These are phyloP conservation scores for Backusella sp. DNA, from an alignment of 192 early-diverging fungal species.

Conservation along the genomic window DNA sequence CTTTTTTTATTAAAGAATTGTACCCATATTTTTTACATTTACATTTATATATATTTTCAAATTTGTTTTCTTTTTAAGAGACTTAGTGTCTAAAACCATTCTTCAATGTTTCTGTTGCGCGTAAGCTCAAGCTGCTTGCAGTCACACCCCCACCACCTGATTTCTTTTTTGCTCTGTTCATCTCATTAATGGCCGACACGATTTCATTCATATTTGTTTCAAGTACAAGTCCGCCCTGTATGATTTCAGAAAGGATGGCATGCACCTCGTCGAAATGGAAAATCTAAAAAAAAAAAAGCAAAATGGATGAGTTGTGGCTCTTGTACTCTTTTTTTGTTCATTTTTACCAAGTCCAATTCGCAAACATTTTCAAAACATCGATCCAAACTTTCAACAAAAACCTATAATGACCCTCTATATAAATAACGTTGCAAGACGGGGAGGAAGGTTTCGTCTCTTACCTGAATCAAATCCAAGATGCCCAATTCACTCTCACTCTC, in stretches of 20 bases:
- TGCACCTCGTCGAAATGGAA: constrained; percentile 90
- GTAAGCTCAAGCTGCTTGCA: constrained; percentile 21
- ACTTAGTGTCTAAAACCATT: constrained; percentile 29
- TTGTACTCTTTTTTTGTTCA: not conserved
- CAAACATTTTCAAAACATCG: constrained; percentile 94
- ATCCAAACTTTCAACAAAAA: constrained; percentile 96
- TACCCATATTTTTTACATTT: not conserved
- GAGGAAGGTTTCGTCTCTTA: constrained; percentile 23
- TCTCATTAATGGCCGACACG: constrained; percentile 65
- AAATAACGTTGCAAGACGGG: not conserved
- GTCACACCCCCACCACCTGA: constrained; percentile 13
- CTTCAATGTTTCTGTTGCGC: constrained; percentile 29
- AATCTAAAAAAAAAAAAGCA: constrained; percentile 48
- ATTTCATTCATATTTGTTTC: constrained; percentile 81
- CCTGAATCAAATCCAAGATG: constrained; percentile 95
- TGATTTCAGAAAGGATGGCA: constrained; percentile 82
- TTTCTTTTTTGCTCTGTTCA: constrained; percentile 57
- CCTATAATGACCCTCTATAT: constrained; percentile 47
- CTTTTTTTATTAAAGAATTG: not conserved
- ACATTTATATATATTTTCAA: not conserved
- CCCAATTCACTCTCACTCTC: constrained; percentile 95
- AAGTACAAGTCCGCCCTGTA: constrained; percentile 88
- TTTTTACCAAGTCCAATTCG: constrained; percentile 88
- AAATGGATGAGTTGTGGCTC: not conserved
- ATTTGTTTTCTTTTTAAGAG: not conserved